A percentile compares a stretch with the other conserved stretches of the same genome.
Evolutionary conservation across 352 stramenopile species (phyloP).

Genomic region (Phytopythium boreale): DNA sequence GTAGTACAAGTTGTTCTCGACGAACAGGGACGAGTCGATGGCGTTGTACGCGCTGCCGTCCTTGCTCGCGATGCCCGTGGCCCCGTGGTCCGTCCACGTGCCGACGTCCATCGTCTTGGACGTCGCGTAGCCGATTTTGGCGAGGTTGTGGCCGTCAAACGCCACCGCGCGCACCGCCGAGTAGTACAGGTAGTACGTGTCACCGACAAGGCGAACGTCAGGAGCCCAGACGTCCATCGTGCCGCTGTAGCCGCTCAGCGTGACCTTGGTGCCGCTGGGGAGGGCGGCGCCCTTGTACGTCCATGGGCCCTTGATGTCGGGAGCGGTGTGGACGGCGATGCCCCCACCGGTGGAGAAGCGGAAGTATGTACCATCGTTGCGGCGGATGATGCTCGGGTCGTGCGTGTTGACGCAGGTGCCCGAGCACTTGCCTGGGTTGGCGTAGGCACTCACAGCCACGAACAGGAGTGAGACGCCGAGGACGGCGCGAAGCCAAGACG

Average conservation of each 20-base stretch:
- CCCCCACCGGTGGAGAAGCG: constrained; percentile 24
- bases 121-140: constrained; percentile 29
- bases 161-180: constrained; percentile 35
- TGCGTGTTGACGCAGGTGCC: constrained; percentile 13
- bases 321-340: constrained; percentile 25
- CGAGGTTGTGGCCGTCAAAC: constrained; percentile 25
- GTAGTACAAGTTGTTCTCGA: constrained; percentile 27
- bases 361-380: constrained; percentile 26
- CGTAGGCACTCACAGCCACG: background rate
- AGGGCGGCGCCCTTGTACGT: constrained; percentile 20
- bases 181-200: constrained; percentile 59
- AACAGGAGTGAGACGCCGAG: background rate
- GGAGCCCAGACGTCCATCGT: constrained; percentile 18
- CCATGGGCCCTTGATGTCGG: constrained; percentile 20
- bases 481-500: background rate
- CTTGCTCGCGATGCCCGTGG: constrained; percentile 22
- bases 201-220: constrained; percentile 31
- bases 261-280: constrained; percentile 18
- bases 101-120: constrained; percentile 39
- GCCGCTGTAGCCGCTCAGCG: constrained; percentile 11
- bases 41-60: constrained; percentile 34
- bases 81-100: constrained; percentile 34
- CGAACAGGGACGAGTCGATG: constrained; percentile 38
- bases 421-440: background rate
- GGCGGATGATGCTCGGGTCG: constrained; percentile 16